A percentile compares a stretch with the other conserved stretches of the same genome.
Evolutionary conservation across 208 protist genomes (phyloP).

Genomic region (Leptomonas pyrrhocoris): DNA sequence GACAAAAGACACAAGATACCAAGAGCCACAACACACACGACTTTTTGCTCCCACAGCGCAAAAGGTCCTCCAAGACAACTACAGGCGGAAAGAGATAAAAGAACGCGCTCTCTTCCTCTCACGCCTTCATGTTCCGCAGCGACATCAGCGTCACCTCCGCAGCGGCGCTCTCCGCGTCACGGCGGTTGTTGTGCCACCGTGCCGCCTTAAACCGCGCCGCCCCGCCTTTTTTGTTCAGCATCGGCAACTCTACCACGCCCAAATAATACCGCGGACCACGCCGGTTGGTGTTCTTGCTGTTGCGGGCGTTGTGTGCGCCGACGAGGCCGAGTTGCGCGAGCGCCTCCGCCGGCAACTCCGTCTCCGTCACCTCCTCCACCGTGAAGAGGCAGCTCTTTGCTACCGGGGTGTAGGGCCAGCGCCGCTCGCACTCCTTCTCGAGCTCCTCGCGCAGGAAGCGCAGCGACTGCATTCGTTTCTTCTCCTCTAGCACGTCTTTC

Average conservation of each 20-base stretch:
- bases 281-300: conserved; percentile 42
- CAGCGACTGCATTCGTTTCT: conserved; percentile 55
- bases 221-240: conserved; percentile 69
- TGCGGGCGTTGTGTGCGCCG: conserved; percentile 28
- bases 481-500: conserved; percentile 46
- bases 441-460: conserved; percentile 66
- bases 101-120: conserved; percentile 2
- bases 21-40: no score
- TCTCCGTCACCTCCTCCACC: conserved; percentile 55
- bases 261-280: conserved; percentile 62
- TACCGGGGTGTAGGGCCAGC: conserved; percentile 75
- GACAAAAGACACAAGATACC: no score
- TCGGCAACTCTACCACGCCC: conserved; percentile 62
- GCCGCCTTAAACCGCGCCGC: conserved; percentile 49
- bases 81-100: no score
- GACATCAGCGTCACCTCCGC: conserved; percentile 54
- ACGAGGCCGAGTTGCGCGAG: conserved; percentile 38
- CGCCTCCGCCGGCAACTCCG: conserved; percentile 42
- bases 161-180: conserved; percentile 59
- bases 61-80: no score
- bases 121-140: conserved; percentile 48
- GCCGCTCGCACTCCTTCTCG: conserved; percentile 53
- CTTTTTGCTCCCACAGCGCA: no score
- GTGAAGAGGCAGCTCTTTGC: conserved; percentile 66
- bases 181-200: conserved; percentile 50